These are phyloP conservation scores for Haplographium delicatum DNA, from an alignment of 495 filamentous ascomycete genomes.

Conservation along the genomic window DNA sequence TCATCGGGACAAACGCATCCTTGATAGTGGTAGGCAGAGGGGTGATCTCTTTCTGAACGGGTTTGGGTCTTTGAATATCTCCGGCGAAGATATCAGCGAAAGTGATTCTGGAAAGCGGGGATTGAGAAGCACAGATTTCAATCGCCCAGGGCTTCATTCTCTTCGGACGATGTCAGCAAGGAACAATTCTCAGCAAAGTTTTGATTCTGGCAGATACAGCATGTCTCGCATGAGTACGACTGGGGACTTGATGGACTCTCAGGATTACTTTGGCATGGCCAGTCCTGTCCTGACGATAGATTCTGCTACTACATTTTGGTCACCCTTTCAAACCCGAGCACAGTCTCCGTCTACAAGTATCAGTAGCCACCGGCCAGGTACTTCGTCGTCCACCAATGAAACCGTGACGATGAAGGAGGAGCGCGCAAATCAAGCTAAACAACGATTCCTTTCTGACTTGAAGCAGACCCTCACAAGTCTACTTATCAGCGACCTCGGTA, in stretches of 20 bases:
- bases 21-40: conserved; percentile 61
- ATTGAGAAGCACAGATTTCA: conserved; percentile 40
- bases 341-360: conserved; percentile 52
- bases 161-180: conserved; percentile 48
- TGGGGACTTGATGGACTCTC: conserved; percentile 57
- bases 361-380: conserved; percentile 46
- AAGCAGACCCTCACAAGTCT: conserved; percentile 77
- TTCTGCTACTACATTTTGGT: conserved; percentile 82
- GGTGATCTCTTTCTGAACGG: conserved; percentile 45
- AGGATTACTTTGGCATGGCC: conserved; percentile 60
- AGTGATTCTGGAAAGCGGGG: conserved; percentile 26
- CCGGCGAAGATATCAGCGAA: conserved; percentile 37
- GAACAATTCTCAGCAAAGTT: conserved; percentile 58
- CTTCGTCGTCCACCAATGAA: conserved; percentile 53
- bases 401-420: conserved; percentile 48
- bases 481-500: conserved; percentile 84
- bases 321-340: conserved; percentile 63
- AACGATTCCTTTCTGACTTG: conserved; percentile 67
- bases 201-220: conserved; percentile 62
- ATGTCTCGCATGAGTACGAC: conserved; percentile 44
- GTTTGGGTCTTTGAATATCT: conserved; percentile 43
- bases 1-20: conserved; percentile 66
- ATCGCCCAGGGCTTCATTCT: conserved; percentile 37
- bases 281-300: conserved; percentile 71
- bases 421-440: conserved; percentile 32